Evolutionary conservation across 805 yeast genomes (phyloP), one percentile per base, ranked within the genome.

Genomic region (Huiozyma sinensis): DNA sequence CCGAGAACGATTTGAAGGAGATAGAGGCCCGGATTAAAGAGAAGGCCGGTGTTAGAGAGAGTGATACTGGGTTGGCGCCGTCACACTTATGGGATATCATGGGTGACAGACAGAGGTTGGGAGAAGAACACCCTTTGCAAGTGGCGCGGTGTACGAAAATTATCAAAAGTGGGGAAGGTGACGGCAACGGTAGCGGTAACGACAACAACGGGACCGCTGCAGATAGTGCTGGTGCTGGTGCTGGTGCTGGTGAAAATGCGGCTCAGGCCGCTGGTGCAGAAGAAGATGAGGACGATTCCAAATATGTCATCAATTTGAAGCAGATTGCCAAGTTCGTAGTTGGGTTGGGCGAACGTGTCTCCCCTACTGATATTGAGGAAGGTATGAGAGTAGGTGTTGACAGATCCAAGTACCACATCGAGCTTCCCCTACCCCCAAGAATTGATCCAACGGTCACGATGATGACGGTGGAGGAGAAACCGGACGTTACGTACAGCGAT

Each of bases 391-490:
- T 92, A 34, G 99, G 99, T 59, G 98, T 92, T 45, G 98, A 94
- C 64, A 79, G 98, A 65, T 88, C 85, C 58, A 90, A 90, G 67
- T 92, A 92, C 67, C 95, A 89, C 65, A 94, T 92, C 60, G 95
- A 90, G 72, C 73, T 92, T 57, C 98, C 99, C 30, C 73, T 92
- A 52, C 99, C 99, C 8, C 98, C 99, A 44, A 75, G 95, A 60
- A 92, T 92, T 61, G 99, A 92, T 65, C 97, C 99, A 10, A 77
- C 88, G 35, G 99, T 92, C 44, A 92, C 98, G 6, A 92, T 92
- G 98, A 92, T 92, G 99, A 90, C 97, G 1, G 99, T 92, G 40
- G 99, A 92, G 66, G 99, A 92, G 68, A 92, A 92, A 65, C 99
- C 98, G 10, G 98, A 92, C 67, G 97, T 92, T 34, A 92, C 99